A percentile compares a stretch with the other conserved stretches of the same genome.
These are phyloP conservation scores for Tricholoma hemisulphureum DNA, from an alignment of 768 basidiomycete species.

Conservation along the genomic window DNA sequence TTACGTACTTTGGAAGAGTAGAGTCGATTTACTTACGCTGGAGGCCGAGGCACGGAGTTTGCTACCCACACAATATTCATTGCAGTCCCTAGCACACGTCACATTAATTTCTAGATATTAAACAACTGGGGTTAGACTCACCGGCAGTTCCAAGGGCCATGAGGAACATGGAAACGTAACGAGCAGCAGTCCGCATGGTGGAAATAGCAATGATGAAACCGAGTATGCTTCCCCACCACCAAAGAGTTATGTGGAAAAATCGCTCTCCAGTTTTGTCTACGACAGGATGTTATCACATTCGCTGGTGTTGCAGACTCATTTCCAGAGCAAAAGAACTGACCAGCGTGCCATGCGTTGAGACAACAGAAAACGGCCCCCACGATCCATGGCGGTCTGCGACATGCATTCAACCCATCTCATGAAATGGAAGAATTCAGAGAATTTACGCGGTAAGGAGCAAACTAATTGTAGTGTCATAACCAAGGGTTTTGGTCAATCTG, in stretches of 20 bases:
- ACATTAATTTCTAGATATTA: neutral
- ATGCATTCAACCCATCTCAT: neutral
- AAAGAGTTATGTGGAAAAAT: conserved; percentile 55
- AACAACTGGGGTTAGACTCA: conserved; percentile 8
- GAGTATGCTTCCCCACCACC: conserved; percentile 61
- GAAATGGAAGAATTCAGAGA: neutral
- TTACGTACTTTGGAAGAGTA: neutral
- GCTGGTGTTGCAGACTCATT: neutral
- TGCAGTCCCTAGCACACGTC: conserved; percentile 32
- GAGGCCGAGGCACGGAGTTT: conserved; percentile 59
- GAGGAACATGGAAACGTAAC: conserved; percentile 62
- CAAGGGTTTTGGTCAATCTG: conserved; percentile 59
- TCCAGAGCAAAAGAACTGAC: conserved; percentile 12
- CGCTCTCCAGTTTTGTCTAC: conserved; percentile 60
- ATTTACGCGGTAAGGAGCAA: conserved; percentile 61
- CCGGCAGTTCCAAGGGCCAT: conserved; percentile 57
- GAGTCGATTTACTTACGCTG: conserved; percentile 36
- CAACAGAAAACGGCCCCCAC: conserved; percentile 48
- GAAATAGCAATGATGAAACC: conserved; percentile 61
- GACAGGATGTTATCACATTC: neutral
- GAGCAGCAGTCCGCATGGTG: conserved; percentile 48
- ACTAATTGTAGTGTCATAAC: conserved; percentile 56
- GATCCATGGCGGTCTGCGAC: conserved; percentile 61
- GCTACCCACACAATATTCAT: conserved; percentile 63
- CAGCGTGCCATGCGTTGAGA: conserved; percentile 54